These are phyloP conservation scores for Russula lepida DNA, from an alignment of 768 basidiomycete genomes.

Conservation along the genomic window DNA sequence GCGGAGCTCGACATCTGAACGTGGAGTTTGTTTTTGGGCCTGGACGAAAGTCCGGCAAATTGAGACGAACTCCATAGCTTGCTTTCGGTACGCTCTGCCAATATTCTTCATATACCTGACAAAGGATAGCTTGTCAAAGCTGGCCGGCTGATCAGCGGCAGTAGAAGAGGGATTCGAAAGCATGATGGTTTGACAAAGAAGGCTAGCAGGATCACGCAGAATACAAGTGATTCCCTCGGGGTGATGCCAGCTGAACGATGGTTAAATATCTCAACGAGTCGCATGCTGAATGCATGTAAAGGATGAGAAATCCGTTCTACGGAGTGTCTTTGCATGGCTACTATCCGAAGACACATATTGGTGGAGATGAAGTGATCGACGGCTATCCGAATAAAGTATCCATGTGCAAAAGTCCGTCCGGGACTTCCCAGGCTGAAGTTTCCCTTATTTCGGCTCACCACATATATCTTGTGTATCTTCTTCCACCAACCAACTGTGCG, in stretches of 20 bases:
- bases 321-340: too few species aligned
- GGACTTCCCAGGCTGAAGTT: too few species aligned
- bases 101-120: constrained; percentile 5
- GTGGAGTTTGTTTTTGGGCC: background rate
- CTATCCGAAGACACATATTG: too few species aligned
- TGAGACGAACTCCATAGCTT: background rate
- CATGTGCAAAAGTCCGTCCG: background rate
- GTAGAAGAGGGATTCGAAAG: background rate
- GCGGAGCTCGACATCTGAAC: background rate
- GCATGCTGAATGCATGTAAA: background rate
- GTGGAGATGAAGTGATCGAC: too few species aligned
- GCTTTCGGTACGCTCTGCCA: constrained; percentile 1
- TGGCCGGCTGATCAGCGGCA: background rate
- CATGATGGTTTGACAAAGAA: background rate
- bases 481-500: too few species aligned
- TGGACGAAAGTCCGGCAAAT: constrained; percentile 1
- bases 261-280: background rate
- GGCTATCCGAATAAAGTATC: too few species aligned
- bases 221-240: background rate
- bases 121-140: constrained; percentile 6
- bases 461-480: too few species aligned
- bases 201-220: background rate
- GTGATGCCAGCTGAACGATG: too few species aligned
- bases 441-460: too few species aligned
- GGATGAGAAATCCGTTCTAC: background rate